Conservation (phyloP, 129 eudicot genomes). For the Flaveria sonorensis region DNA sequence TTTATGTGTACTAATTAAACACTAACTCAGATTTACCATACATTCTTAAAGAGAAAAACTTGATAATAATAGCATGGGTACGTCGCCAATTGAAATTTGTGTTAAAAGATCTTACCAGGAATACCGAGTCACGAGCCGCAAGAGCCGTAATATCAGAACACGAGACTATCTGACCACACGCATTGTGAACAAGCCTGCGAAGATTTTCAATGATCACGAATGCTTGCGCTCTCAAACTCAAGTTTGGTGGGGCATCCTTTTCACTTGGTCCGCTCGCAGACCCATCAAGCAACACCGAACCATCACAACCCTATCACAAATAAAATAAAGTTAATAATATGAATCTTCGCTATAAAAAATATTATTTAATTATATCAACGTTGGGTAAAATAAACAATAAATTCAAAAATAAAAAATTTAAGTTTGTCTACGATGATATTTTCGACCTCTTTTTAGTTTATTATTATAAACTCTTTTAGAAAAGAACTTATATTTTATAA, state of each 20-base stretch:
- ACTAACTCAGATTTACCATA: neutral
- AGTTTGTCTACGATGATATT: too few species aligned
- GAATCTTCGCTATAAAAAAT: neutral
- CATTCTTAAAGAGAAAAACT: neutral
- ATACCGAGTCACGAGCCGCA: slow-evolving; percentile 60
- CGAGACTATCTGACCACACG: slow-evolving; percentile 45
- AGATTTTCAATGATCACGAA: slow-evolving; percentile 50
- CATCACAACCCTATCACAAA: slow-evolving; percentile 56
- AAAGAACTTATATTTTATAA: too few species aligned
- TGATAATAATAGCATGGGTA: neutral
- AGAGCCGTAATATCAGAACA: slow-evolving; percentile 57
- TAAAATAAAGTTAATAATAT: neutral
- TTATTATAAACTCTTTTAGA: too few species aligned
- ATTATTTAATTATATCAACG: too few species aligned
- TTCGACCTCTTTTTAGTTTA: too few species aligned
- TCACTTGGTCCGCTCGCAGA: slow-evolving; percentile 68
- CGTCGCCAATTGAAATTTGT: neutral
- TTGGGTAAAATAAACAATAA: too few species aligned
- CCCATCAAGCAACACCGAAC: slow-evolving; percentile 60
- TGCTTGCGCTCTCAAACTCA: slow-evolving; percentile 53
- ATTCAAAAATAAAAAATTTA: too few species aligned
- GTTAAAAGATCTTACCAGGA: slow-evolving; percentile 34
- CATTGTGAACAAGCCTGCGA: slow-evolving; percentile 40
- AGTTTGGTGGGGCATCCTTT: slow-evolving; percentile 55
- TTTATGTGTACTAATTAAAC: too few species aligned